Conservation (phyloP, 495 filamentous ascomycete genomes). For the Pseudomonodictys pantanalensis region DNA sequence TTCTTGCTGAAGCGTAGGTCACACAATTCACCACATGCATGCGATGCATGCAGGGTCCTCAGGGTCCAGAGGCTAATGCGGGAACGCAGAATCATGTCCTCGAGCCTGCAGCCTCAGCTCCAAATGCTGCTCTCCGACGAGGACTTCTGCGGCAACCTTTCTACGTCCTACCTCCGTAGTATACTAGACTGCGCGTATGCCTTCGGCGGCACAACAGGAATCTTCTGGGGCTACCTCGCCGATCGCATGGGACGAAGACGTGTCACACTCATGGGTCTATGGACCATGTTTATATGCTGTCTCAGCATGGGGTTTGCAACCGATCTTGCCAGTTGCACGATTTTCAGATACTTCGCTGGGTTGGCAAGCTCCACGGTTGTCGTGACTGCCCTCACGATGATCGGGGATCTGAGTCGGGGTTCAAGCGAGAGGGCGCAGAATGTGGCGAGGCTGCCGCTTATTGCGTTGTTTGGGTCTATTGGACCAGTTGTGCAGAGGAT, state of each 20-base stretch:
- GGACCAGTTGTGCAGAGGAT: slow-evolving; percentile 43
- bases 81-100: slow-evolving; percentile 44
- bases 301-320: slow-evolving; percentile 47
- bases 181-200: slow-evolving; percentile 50
- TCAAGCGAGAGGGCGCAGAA: slow-evolving; percentile 42
- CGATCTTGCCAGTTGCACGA: slow-evolving; percentile 40
- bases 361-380: slow-evolving; percentile 44
- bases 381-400: slow-evolving; percentile 46
- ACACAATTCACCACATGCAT: background rate
- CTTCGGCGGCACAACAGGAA: slow-evolving; percentile 45
- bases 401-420: slow-evolving; percentile 45
- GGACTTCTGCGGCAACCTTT: slow-evolving; percentile 44
- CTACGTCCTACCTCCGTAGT: slow-evolving; percentile 46
- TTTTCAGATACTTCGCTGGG: slow-evolving; percentile 47
- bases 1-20: slow-evolving; percentile 38
- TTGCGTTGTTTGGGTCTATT: slow-evolving; percentile 46
- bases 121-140: slow-evolving; percentile 45
- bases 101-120: slow-evolving; percentile 47
- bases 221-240: slow-evolving; percentile 45
- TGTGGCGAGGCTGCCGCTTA: slow-evolving; percentile 44
- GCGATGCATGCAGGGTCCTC: background rate
- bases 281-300: slow-evolving; percentile 44
- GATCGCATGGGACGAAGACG: slow-evolving; percentile 43
- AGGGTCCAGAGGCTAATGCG: background rate
- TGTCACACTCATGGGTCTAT: slow-evolving; percentile 43